Evolutionary conservation across 352 stramenopile species (phyloP).

Genomic region (Phytophthora pini): DNA sequence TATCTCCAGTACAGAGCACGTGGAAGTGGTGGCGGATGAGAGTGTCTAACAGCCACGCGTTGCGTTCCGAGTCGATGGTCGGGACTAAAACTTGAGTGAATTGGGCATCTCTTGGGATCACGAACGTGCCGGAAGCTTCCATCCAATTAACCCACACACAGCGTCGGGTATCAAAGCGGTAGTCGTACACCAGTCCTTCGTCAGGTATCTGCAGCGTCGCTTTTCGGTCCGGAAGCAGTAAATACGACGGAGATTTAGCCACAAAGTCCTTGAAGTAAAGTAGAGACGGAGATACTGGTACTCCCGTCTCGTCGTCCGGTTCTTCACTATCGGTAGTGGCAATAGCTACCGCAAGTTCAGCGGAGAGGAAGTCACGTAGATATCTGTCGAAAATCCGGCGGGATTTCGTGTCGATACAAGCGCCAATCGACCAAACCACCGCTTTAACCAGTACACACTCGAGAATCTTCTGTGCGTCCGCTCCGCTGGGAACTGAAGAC

Average conservation of each 20-base stretch:
- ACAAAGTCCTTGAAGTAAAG: conserved; percentile 85
- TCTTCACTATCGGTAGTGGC: conserved; percentile 15
- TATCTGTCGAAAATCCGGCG: conserved; percentile 86
- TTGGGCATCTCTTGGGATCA: conserved; percentile 74
- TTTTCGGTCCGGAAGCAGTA: conserved; percentile 35
- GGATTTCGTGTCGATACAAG: conserved; percentile 89
- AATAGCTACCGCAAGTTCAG: conserved; percentile 34
- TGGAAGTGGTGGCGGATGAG: conserved; percentile 90
- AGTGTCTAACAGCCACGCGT: conserved; percentile 92
- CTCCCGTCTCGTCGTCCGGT: conserved; percentile 28
- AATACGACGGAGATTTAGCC: conserved; percentile 84
- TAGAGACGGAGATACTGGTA: conserved; percentile 36
- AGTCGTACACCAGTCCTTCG: conserved; percentile 90
- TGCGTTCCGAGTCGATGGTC: conserved; percentile 93
- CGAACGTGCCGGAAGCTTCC: conserved; percentile 50
- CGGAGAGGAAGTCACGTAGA: conserved; percentile 73
- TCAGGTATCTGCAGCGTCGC: conserved; percentile 61
- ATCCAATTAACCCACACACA: conserved; percentile 86
- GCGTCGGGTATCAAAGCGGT: conserved; percentile 89
- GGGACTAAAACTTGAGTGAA: conserved; percentile 93
- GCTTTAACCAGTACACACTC: conserved; percentile 91
- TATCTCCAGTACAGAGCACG: conserved; percentile 92
- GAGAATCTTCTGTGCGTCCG: conserved; percentile 77
- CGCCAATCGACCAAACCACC: conserved; percentile 92
- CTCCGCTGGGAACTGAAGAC: conserved; percentile 37